phyloP scores from a whole-genome alignment of 805 yeast genomes.

The Starmerella bacillaris region DNA sequence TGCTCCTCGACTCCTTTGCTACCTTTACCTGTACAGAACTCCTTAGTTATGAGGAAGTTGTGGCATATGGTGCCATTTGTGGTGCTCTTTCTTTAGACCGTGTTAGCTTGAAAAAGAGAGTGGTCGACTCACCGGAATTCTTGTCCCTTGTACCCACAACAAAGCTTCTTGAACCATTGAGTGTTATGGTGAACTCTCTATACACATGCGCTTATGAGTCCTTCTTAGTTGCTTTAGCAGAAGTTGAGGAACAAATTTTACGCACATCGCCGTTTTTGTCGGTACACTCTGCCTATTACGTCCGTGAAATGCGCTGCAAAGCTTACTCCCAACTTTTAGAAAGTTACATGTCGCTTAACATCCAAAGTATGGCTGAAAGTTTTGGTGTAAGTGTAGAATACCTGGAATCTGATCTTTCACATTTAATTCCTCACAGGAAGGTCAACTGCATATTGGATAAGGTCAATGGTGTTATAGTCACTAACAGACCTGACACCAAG shows the following conservation, averaged over 20 bases:
- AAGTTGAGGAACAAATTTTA: conserved; percentile 57
- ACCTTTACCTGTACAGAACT: conserved; percentile 89
- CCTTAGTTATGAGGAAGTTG: conserved; percentile 75
- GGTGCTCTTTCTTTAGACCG: conserved; percentile 72
- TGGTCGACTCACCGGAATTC: conserved; percentile 88
- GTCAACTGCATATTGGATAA: conserved; percentile 89
- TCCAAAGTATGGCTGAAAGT: conserved; percentile 83
- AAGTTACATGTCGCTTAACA: conserved; percentile 75
- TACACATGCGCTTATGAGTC: conserved; percentile 75
- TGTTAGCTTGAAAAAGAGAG: conserved; percentile 62
- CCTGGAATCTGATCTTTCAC: conserved; percentile 68
- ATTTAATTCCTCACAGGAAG: conserved; percentile 81
- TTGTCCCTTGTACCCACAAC: conserved; percentile 54
- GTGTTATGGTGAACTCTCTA: conserved; percentile 65
- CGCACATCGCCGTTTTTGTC: conserved; percentile 47
- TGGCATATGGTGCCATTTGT: conserved; percentile 70
- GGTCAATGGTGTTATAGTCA: conserved; percentile 81
- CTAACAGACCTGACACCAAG: conserved; percentile 91
- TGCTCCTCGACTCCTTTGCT: conserved; percentile 78
- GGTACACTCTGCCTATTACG: conserved; percentile 64
- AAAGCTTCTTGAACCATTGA: conserved; percentile 57
- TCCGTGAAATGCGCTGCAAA: conserved; percentile 85
- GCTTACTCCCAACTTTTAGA: conserved; percentile 89
- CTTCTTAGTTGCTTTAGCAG: conserved; percentile 58
- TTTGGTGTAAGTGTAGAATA: conserved; percentile 82